phyloP scores from a whole-genome alignment of 768 basidiomycete species.

The Rhodotorula paludigena region DNA sequence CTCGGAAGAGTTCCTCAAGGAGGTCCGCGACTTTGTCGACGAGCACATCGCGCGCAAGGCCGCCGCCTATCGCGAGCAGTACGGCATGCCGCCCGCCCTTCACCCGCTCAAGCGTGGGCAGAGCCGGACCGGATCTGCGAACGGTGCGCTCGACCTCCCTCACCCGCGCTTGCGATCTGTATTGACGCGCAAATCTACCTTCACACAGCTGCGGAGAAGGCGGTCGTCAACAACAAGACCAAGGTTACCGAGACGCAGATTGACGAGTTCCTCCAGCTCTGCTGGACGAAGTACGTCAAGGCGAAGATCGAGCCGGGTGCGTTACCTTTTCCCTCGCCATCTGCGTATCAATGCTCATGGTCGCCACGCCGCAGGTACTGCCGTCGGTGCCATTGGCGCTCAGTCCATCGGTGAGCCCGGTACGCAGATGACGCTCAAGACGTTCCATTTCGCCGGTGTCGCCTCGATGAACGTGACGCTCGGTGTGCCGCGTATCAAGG shows the following conservation, averaged over 20 bases:
- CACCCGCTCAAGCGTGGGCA: slow-evolving; percentile 4
- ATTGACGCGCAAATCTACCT: not conserved
- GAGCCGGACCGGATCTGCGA: slow-evolving; percentile 2
- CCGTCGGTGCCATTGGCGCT: slow-evolving; percentile 95
- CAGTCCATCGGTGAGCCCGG: slow-evolving; percentile 99
- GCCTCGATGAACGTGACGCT: slow-evolving; percentile 99
- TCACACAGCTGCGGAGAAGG: slow-evolving; percentile 54
- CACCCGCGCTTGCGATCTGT: too few species aligned
- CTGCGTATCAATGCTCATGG: not conserved
- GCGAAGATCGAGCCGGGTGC: slow-evolving; percentile 92
- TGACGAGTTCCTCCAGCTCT: slow-evolving; percentile 71
- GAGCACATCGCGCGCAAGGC: slow-evolving; percentile 62
- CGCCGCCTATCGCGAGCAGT: slow-evolving; percentile 61
- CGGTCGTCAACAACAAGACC: slow-evolving; percentile 77
- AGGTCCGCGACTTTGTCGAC: slow-evolving; percentile 65
- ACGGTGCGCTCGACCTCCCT: slow-evolving; percentile 2
- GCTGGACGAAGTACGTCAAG: slow-evolving; percentile 85
- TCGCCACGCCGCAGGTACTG: slow-evolving; percentile 62
- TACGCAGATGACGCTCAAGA: slow-evolving; percentile 99
- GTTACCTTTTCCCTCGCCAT: slow-evolving; percentile 7
- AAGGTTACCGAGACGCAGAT: slow-evolving; percentile 84
- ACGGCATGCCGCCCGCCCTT: slow-evolving; percentile 78
- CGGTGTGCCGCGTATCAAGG: slow-evolving; percentile 99
- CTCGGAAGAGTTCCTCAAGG: slow-evolving; percentile 63
- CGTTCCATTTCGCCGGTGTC: slow-evolving; percentile 99